A percentile compares a stretch with the other conserved stretches of the same genome.
phyloP scores from a whole-genome alignment of 495 filamentous ascomycete species.

The Viridothelium virens region DNA sequence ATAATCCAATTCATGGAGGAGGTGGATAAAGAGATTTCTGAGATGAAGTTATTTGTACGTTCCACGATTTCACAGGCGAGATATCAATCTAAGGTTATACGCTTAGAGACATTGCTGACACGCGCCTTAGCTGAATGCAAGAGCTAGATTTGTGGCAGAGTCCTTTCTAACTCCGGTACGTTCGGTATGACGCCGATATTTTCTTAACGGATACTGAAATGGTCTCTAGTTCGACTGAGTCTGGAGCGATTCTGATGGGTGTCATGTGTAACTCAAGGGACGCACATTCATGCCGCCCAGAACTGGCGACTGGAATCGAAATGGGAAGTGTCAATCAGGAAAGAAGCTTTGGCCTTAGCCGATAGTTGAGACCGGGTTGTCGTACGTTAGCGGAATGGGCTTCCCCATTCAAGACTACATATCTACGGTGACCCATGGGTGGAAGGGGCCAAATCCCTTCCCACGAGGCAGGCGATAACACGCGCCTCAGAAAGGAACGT shows the following conservation, averaged over 20 bases:
- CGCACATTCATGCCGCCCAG: neutral
- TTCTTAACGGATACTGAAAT: neutral
- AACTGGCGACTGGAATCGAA: neutral
- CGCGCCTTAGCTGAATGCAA: slow-evolving; percentile 70
- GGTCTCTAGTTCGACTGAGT: neutral
- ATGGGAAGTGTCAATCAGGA: neutral
- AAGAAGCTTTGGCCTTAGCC: neutral
- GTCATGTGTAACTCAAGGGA: neutral
- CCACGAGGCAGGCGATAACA: no score
- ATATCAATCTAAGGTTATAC: neutral
- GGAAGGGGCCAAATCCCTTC: no score
- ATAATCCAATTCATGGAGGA: slow-evolving; percentile 99
- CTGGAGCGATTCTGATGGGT: neutral
- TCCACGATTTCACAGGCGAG: slow-evolving; percentile 17
- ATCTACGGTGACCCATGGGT: no score
- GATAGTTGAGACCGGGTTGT: neutral
- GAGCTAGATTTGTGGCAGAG: slow-evolving; percentile 95
- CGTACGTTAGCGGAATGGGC: neutral
- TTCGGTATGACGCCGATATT: neutral
- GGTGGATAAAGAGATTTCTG: slow-evolving; percentile 98
- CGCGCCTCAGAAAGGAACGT: no score
- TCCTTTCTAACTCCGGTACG: slow-evolving; percentile 93
- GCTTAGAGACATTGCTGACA: neutral
- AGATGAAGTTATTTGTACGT: slow-evolving; percentile 99
- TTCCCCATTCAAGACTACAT: no score